These are phyloP conservation scores for Hevea brasiliensis DNA, from an alignment of 345 rosid species.

Conservation along the genomic window DNA sequence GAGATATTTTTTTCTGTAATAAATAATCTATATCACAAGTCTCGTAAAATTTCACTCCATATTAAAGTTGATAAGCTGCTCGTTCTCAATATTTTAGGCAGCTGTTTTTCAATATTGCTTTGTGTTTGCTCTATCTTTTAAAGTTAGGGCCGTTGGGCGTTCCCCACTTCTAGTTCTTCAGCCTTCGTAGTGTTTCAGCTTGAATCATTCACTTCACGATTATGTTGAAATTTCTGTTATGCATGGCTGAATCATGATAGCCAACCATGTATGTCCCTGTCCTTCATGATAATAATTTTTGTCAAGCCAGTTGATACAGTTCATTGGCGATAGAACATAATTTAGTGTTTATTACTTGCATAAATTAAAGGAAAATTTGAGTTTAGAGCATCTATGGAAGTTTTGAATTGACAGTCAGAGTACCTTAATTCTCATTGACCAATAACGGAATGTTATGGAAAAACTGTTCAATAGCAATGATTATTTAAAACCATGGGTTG, in stretches of 20 bases:
- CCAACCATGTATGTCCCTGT: not conserved
- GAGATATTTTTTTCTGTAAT: not conserved
- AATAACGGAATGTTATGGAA: not conserved
- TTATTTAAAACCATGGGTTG: not conserved
- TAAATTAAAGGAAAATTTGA: no score
- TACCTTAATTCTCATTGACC: not conserved
- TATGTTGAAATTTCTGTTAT: not conserved
- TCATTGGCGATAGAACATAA: no score
- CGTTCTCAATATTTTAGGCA: not conserved
- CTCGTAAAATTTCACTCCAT: not conserved
- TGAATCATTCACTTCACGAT: not conserved
- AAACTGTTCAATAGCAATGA: not conserved
- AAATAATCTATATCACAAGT: not conserved
- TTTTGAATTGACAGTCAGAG: not conserved
- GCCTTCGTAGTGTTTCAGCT: not conserved
- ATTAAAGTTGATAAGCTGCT: not conserved
- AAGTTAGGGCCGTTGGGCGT: not conserved
- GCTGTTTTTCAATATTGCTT: not conserved
- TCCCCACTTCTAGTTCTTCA: not conserved
- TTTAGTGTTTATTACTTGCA: not conserved
- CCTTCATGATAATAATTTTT: not conserved
- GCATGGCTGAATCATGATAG: not conserved
- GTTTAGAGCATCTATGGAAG: not conserved
- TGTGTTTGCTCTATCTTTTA: not conserved
- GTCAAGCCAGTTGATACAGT: no score